phyloP scores from a whole-genome alignment of 2,329 filamentous ascomycete species.

The Geosmithia putterillii region DNA sequence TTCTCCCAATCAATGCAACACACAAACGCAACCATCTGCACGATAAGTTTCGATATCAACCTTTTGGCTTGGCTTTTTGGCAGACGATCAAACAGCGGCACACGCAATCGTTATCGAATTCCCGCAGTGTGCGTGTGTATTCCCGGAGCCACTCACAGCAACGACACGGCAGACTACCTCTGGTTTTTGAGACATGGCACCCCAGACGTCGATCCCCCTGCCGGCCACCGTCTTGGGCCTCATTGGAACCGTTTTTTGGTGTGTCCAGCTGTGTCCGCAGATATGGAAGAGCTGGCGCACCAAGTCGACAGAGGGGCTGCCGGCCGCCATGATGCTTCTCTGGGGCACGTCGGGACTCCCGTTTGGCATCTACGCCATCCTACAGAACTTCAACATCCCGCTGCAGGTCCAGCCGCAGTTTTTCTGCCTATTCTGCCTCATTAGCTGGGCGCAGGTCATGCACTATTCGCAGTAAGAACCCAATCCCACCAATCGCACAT shows the following conservation, averaged over 20 bases:
- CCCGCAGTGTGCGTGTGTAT: too few relatives aligned
- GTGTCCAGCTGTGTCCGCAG: constrained; percentile 1
- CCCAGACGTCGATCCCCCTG: constrained; percentile 2
- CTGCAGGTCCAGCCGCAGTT: background rate
- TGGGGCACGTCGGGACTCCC: background rate
- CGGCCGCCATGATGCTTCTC: background rate
- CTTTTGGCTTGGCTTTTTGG: too few relatives aligned
- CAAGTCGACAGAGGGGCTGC: background rate
- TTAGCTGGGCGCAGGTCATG: background rate
- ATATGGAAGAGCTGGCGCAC: constrained; percentile 1
- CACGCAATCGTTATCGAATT: background rate
- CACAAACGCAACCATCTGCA: too few relatives aligned
- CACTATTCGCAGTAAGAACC: background rate
- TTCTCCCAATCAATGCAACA: too few relatives aligned
- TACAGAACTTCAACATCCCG: background rate
- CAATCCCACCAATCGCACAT: background rate
- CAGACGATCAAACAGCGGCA: too few relatives aligned
- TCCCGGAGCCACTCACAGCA: background rate
- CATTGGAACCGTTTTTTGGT: background rate
- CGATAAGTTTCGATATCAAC: too few relatives aligned
- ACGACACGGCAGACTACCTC: background rate
- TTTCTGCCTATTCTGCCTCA: background rate
- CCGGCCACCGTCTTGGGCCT: background rate
- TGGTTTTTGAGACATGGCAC: background rate
- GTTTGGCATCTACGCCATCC: background rate